phyloP scores from a whole-genome alignment of 352 stramenopile genomes.

The Phytophthora tentaculata region DNA sequence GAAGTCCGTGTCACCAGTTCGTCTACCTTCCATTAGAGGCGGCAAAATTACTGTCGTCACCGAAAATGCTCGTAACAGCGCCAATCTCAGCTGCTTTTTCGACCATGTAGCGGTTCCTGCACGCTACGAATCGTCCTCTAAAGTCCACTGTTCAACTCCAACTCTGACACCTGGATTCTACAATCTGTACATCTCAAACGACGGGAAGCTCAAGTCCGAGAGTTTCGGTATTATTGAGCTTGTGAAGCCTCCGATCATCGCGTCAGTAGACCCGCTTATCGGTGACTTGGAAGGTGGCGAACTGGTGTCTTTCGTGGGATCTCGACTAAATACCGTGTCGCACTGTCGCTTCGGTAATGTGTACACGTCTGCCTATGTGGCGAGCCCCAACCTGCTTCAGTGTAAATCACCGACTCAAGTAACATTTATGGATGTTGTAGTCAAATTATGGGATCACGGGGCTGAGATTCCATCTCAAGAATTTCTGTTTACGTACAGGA shows the following conservation, averaged over 20 bases:
- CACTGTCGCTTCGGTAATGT: slow-evolving; percentile 77
- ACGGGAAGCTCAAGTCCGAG: slow-evolving; percentile 50
- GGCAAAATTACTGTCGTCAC: slow-evolving; percentile 46
- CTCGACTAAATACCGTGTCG: slow-evolving; percentile 55
- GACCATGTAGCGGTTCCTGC: slow-evolving; percentile 30
- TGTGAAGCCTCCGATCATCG: slow-evolving; percentile 54
- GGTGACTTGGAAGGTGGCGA: slow-evolving; percentile 46
- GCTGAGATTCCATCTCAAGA: slow-evolving; percentile 46
- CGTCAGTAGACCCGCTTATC: slow-evolving; percentile 37
- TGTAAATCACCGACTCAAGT: slow-evolving; percentile 52
- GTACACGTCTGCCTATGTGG: slow-evolving; percentile 35
- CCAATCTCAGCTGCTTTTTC: slow-evolving; percentile 68
- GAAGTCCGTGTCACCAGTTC: slow-evolving; percentile 34
- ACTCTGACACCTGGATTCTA: slow-evolving; percentile 31
- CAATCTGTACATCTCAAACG: slow-evolving; percentile 56
- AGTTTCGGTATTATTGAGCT: slow-evolving; percentile 50
- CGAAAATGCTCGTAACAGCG: slow-evolving; percentile 40
- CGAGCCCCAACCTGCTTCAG: slow-evolving; percentile 32
- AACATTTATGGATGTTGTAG: slow-evolving; percentile 38
- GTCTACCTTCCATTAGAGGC: slow-evolving; percentile 40
- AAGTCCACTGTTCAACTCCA: slow-evolving; percentile 50
- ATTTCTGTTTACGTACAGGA: slow-evolving; percentile 58
- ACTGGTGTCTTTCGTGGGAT: slow-evolving; percentile 51
- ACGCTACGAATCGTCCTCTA: slow-evolving; percentile 41
- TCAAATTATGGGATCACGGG: slow-evolving; percentile 52